phyloP scores from a whole-genome alignment of 257 asterid genomes.

The Mitragyna speciosa region DNA sequence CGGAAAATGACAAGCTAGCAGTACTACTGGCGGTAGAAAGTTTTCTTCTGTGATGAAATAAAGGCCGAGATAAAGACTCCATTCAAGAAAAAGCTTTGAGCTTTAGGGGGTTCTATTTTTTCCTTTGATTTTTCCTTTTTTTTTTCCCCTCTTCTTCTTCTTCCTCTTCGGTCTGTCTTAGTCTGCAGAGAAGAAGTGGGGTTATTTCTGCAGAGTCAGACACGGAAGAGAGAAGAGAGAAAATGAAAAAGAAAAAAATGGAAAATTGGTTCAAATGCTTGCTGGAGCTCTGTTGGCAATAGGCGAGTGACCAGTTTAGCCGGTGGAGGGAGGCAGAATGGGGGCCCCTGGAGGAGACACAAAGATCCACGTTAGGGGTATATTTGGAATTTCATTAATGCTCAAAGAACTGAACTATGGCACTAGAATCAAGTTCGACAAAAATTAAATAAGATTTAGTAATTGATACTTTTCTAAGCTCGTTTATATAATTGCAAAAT shows the following conservation, averaged over 20 bases:
- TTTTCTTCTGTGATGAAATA: slow-evolving; percentile 52
- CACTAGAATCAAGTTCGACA: no score
- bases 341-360: background rate
- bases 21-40: slow-evolving; percentile 27
- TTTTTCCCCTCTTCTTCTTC: background rate
- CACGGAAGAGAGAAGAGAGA: slow-evolving; percentile 30
- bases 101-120: background rate
- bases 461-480: no score
- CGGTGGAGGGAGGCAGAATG: slow-evolving; percentile 2
- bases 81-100: slow-evolving; percentile 25
- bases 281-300: slow-evolving; percentile 4
- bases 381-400: slow-evolving; percentile 1
- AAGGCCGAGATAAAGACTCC: slow-evolving; percentile 72
- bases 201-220: slow-evolving; percentile 35
- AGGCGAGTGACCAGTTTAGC: slow-evolving; percentile 15
- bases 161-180: slow-evolving; percentile 22
- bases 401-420: no score
- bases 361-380: background rate
- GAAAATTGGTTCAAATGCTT: slow-evolving; percentile 1
- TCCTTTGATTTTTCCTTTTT: background rate
- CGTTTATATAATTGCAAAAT: no score
- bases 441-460: no score
- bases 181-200: slow-evolving; percentile 28
- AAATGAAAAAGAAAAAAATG: slow-evolving; percentile 14
- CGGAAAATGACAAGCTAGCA: slow-evolving; percentile 48